These are phyloP conservation scores for Hypocrella siamensis DNA, from an alignment of 2,329 filamentous ascomycete genomes.

Conservation along the genomic window DNA sequence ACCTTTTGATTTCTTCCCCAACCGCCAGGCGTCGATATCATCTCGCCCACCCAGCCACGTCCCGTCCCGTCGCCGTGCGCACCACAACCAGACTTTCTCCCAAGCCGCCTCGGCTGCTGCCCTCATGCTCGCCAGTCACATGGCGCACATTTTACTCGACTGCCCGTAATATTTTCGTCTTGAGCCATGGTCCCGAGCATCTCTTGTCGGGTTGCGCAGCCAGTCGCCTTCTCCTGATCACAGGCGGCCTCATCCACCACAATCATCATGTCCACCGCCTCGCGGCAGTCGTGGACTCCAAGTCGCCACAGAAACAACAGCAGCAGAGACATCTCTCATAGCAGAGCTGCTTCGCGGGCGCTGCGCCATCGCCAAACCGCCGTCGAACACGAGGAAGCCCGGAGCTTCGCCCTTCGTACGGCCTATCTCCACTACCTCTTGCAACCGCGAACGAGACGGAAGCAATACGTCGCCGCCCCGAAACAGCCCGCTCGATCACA, in stretches of 20 bases:
- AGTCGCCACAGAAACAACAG: slow-evolving; percentile 28
- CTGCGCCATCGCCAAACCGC: slow-evolving; percentile 24
- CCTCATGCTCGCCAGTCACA: no score
- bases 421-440: slow-evolving; percentile 89
- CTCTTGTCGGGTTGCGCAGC: slow-evolving; percentile 11
- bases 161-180: no score
- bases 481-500: slow-evolving; percentile 46
- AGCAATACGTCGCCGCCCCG: slow-evolving; percentile 63
- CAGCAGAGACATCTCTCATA: slow-evolving; percentile 24
- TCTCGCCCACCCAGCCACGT: no score
- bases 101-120: no score
- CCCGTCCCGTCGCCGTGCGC: no score
- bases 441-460: slow-evolving; percentile 76
- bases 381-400: slow-evolving; percentile 64
- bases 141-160: no score
- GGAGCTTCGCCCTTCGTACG: slow-evolving; percentile 76
- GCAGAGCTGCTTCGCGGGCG: slow-evolving; percentile 24
- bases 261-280: slow-evolving; percentile 32
- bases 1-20: no score
- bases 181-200: slow-evolving; percentile 2
- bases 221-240: slow-evolving; percentile 13
- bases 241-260: not conserved
- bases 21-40: no score
- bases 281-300: slow-evolving; percentile 28
- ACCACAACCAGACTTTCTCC: no score